A percentile compares a stretch with the other conserved stretches of the same genome.
These are phyloP conservation scores for Hygrophorus russula DNA, from an alignment of 768 basidiomycete species.

Conservation along the genomic window DNA sequence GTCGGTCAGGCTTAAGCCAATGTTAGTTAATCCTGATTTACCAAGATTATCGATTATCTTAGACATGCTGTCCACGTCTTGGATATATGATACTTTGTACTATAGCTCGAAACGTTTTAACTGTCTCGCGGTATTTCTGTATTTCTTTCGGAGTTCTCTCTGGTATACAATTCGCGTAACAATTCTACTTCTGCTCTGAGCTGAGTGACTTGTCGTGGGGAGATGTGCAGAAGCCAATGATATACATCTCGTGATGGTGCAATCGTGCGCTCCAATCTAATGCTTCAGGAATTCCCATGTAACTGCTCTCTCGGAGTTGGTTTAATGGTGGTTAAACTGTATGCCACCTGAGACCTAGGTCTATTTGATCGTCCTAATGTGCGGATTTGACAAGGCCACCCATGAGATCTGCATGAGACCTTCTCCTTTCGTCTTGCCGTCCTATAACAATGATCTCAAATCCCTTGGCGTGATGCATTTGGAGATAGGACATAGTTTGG, in stretches of 20 bases:
- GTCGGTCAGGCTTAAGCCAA: too few relatives aligned
- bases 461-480: slow-evolving; percentile 75
- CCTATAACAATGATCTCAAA: slow-evolving; percentile 26
- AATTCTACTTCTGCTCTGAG: too few relatives aligned
- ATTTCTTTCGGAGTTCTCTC: too few relatives aligned
- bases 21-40: too few relatives aligned
- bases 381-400: slow-evolving; percentile 82
- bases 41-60: too few relatives aligned
- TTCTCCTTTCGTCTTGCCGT: slow-evolving; percentile 6
- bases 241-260: slow-evolving; percentile 61
- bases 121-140: too few relatives aligned
- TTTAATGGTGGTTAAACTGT: too few relatives aligned
- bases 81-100: too few relatives aligned
- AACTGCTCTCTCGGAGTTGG: slow-evolving; percentile 37
- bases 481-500: slow-evolving; percentile 79
- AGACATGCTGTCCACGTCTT: too few relatives aligned
- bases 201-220: neutral
- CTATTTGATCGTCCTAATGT: slow-evolving; percentile 24
- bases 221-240: slow-evolving; percentile 29
- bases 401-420: slow-evolving; percentile 61
- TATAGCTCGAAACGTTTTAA: too few relatives aligned
- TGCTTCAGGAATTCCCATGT: slow-evolving; percentile 27
- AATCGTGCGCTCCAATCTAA: slow-evolving; percentile 21
- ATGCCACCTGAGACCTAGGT: too few relatives aligned
- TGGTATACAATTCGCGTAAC: too few relatives aligned